These are phyloP conservation scores for Pseudonitzschia delicatissima DNA, from an alignment of 108 stramenopile genomes.

Conservation along the genomic window DNA sequence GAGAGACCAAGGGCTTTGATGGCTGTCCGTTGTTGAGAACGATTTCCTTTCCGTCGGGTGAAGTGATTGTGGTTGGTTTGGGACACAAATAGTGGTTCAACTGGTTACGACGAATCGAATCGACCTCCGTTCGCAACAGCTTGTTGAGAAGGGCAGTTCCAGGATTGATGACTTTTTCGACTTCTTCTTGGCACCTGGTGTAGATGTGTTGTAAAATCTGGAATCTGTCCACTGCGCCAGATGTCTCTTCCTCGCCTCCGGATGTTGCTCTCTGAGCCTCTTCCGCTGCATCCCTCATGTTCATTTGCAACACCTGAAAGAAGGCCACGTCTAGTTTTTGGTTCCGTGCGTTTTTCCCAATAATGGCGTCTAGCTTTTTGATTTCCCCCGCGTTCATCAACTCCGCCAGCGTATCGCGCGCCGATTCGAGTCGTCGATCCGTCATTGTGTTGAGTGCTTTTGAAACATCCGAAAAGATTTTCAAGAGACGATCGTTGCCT, in stretches of 20 bases:
- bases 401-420: slow-evolving; percentile 46
- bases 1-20: slow-evolving; percentile 54
- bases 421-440: slow-evolving; percentile 49
- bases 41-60: slow-evolving; percentile 75
- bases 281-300: slow-evolving; percentile 63
- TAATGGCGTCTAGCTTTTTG: slow-evolving; percentile 75
- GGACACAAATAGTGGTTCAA: slow-evolving; percentile 73
- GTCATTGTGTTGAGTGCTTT: slow-evolving; percentile 48
- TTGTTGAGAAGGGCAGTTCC: slow-evolving; percentile 83
- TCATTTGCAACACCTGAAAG: slow-evolving; percentile 76
- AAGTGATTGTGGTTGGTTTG: slow-evolving; percentile 56
- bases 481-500: slow-evolving; percentile 1
- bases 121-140: slow-evolving; percentile 63
- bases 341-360: slow-evolving; percentile 71
- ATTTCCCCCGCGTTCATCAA: slow-evolving; percentile 76
- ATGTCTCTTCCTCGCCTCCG: slow-evolving; percentile 16
- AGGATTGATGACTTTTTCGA: slow-evolving; percentile 74
- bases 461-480: slow-evolving; percentile 39
- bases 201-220: slow-evolving; percentile 83
- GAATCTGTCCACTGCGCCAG: slow-evolving; percentile 37
- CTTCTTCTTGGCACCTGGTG: slow-evolving; percentile 85
- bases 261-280: slow-evolving; percentile 16
- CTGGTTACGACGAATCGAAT: slow-evolving; percentile 77
- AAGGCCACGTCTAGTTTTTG: slow-evolving; percentile 80
- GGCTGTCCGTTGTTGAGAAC: slow-evolving; percentile 29